phyloP scores from a whole-genome alignment of 1,139 yeast species.

The Keqinozyma sinolaborantium region DNA sequence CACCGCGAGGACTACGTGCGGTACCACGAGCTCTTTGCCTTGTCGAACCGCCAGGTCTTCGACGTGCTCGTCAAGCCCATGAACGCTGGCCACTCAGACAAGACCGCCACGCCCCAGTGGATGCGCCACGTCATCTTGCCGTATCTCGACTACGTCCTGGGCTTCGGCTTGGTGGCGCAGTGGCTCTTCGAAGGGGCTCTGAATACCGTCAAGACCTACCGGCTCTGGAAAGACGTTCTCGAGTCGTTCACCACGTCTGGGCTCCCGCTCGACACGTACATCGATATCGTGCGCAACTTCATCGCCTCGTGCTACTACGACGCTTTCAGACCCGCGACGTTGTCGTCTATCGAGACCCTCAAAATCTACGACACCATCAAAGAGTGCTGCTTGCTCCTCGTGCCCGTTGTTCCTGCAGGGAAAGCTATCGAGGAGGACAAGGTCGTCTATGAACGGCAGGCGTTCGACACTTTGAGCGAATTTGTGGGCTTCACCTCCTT shows the following conservation, averaged over 20 bases:
- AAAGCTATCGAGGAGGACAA: conserved; percentile 1
- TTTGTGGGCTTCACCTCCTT: conserved; percentile 7
- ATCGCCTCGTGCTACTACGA: conserved; percentile 26
- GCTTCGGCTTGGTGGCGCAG: conserved; percentile 20
- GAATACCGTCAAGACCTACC: conserved; percentile 13
- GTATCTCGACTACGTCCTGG: conserved; percentile 15
- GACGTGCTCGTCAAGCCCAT: conserved; percentile 22
- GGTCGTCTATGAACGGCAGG: conserved; percentile 5
- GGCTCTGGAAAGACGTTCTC: conserved; percentile 22
- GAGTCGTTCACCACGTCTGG: conserved; percentile 13
- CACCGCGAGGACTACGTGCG: conserved; percentile 8
- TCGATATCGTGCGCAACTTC: conserved; percentile 16
- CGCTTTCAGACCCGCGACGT: conserved; percentile 12
- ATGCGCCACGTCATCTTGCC: conserved; percentile 30
- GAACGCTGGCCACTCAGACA: conserved; percentile 8
- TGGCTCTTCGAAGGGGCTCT: conserved; percentile 21
- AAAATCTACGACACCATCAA: conserved; percentile 27
- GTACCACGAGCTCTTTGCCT: conserved; percentile 14
- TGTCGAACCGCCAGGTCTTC: conserved; percentile 15
- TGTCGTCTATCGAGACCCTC: conserved; percentile 26
- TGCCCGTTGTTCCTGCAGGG: conserved; percentile 8
- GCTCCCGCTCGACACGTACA: conserved; percentile 11
- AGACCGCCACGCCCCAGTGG: conserved; percentile 20
- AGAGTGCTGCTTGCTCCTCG: conserved; percentile 17
- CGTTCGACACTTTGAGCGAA: conserved; percentile 6